These are phyloP conservation scores for Parachaetomium inaequale DNA, from an alignment of 495 filamentous ascomycete species.

Conservation along the genomic window DNA sequence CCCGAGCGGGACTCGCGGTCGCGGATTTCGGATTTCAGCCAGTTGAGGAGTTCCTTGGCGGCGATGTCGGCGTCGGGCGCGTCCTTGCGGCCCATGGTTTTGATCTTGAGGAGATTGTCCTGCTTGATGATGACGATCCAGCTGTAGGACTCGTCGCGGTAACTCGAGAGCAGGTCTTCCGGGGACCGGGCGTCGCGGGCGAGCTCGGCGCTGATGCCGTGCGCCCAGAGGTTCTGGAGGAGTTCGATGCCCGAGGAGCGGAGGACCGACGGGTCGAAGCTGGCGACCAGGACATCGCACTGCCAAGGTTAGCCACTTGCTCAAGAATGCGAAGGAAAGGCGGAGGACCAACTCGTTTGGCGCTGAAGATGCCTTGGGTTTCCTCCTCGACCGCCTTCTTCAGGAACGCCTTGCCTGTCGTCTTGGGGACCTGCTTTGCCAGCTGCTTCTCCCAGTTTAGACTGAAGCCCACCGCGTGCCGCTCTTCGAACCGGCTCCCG, in stretches of 20 bases:
- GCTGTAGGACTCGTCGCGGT: constrained; percentile 69
- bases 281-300: constrained; percentile 88
- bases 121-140: constrained; percentile 88
- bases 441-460: constrained; percentile 78
- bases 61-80: constrained; percentile 69
- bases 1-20: constrained; percentile 52
- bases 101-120: constrained; percentile 72
- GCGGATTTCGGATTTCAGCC: constrained; percentile 78
- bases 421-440: constrained; percentile 63
- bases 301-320: constrained; percentile 28
- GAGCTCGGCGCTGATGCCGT: constrained; percentile 86
- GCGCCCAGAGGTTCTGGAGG: constrained; percentile 73
- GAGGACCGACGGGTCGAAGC: constrained; percentile 74
- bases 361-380: constrained; percentile 54
- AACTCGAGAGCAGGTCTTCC: constrained; percentile 71
- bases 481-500: constrained; percentile 46
- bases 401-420: constrained; percentile 55
- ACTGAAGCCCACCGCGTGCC: constrained; percentile 88
- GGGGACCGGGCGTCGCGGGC: constrained; percentile 68
- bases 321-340: neutral
- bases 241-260: constrained; percentile 73
- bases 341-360: constrained; percentile 55
- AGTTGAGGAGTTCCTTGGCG: constrained; percentile 67
- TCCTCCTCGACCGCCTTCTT: constrained; percentile 61
- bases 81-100: constrained; percentile 69